Evolutionary conservation across 2,329 filamentous ascomycete species (phyloP).

Genomic region (Cladophialophora immunda): DNA sequence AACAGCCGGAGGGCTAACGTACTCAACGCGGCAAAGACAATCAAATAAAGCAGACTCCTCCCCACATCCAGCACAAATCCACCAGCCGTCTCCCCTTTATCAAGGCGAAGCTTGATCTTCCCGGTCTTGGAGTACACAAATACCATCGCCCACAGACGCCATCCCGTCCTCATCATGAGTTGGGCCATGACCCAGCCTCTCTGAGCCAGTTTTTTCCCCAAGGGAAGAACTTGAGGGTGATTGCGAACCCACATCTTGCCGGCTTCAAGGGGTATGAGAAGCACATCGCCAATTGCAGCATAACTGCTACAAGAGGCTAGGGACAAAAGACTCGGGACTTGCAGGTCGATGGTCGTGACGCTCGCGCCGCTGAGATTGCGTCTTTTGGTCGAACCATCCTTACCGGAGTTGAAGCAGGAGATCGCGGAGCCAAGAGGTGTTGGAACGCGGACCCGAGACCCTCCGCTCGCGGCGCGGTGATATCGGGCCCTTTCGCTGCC

Average conservation of each 20-base stretch:
- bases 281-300: constrained; percentile 25
- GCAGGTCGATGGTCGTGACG: constrained; percentile 27
- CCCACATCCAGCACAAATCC: constrained; percentile 36
- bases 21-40: constrained; percentile 33
- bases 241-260: constrained; percentile 36
- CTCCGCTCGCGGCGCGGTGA: constrained; percentile 13
- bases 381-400: constrained; percentile 8
- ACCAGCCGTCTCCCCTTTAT: constrained; percentile 27
- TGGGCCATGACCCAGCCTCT: constrained; percentile 36
- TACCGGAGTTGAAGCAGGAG: constrained; percentile 13
- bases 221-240: constrained; percentile 30
- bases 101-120: constrained; percentile 30
- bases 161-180: constrained; percentile 32
- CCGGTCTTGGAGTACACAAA: constrained; percentile 40
- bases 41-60: constrained; percentile 34
- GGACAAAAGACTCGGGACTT: constrained; percentile 24
- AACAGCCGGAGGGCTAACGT: constrained; percentile 30
- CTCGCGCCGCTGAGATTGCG: constrained; percentile 32
- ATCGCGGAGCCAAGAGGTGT: constrained; percentile 28
- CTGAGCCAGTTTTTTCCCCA: constrained; percentile 25
- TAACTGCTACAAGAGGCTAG: constrained; percentile 14
- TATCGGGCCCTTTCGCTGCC: constrained; percentile 2
- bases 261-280: constrained; percentile 33
- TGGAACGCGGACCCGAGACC: constrained; percentile 26
- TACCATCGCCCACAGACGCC: constrained; percentile 31